Evolutionary conservation across 305 asterid species (phyloP).

Genomic region (Fraxinus ornus): DNA sequence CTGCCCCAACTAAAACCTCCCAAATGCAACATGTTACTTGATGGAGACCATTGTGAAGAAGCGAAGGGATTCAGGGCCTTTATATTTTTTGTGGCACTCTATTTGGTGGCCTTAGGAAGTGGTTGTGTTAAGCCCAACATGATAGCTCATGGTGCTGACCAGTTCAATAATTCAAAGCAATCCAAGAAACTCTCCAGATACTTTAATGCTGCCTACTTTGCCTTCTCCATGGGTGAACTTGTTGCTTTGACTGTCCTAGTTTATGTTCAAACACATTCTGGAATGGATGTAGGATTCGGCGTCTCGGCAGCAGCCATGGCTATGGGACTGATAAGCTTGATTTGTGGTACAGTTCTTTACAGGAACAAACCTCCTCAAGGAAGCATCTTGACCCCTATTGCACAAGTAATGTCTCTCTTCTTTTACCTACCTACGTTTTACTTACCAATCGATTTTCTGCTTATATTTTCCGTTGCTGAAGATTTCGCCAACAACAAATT

Average conservation of each 20-base stretch:
- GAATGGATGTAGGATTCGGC: conserved; percentile 90
- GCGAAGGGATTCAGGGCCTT: conserved; percentile 68
- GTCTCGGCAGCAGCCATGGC: conserved; percentile 93
- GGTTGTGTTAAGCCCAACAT: conserved; percentile 95
- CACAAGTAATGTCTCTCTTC: conserved; percentile 48
- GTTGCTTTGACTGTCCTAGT: conserved; percentile 74
- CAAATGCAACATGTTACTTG: conserved; percentile 51
- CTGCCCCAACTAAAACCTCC: conserved; percentile 85
- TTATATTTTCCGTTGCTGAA: background rate
- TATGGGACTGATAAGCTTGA: conserved; percentile 63
- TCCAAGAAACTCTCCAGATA: conserved; percentile 76
- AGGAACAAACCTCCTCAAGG: conserved; percentile 80
- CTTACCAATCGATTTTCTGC: background rate
- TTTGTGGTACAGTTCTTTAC: conserved; percentile 53
- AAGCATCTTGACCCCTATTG: conserved; percentile 75
- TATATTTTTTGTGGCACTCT: conserved; percentile 74
- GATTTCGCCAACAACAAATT: background rate
- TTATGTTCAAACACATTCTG: conserved; percentile 90
- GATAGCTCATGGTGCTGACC: conserved; percentile 96
- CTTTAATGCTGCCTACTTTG: conserved; percentile 90
- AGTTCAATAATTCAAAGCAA: conserved; percentile 50
- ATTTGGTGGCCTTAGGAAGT: conserved; percentile 91
- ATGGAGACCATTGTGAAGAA: conserved; percentile 47
- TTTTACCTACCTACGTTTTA: background rate
- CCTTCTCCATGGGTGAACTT: conserved; percentile 86